These are phyloP conservation scores for Schizosaccharomyces versatilis DNA, from an alignment of 1,139 yeast species.

Conservation along the genomic window DNA sequence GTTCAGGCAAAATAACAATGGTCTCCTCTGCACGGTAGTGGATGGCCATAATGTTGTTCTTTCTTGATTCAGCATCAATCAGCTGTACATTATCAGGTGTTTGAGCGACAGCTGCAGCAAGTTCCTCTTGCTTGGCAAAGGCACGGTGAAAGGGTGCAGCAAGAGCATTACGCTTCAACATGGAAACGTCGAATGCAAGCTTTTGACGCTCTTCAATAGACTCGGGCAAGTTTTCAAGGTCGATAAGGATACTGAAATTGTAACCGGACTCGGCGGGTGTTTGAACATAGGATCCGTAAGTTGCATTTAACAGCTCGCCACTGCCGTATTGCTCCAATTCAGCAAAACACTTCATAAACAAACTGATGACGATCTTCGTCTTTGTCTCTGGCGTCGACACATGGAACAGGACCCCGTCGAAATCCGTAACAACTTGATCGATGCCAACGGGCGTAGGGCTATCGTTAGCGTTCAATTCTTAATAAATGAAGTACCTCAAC, in stretches of 20 bases:
- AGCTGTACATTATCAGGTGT: slow-evolving; percentile 14
- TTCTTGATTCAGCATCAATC: slow-evolving; percentile 24
- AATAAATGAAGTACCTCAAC: not conserved
- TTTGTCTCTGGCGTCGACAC: slow-evolving; percentile 61
- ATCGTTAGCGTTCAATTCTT: not conserved
- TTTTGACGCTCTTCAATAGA: slow-evolving; percentile 16
- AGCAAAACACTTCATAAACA: slow-evolving; percentile 54
- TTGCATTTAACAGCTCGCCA: slow-evolving; percentile 22
- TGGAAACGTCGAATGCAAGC: slow-evolving; percentile 34
- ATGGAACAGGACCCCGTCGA: slow-evolving; percentile 87
- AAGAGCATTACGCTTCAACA: slow-evolving; percentile 64
- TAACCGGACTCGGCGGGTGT: slow-evolving; percentile 45
- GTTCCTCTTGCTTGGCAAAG: slow-evolving; percentile 50
- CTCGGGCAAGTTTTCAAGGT: slow-evolving; percentile 23
- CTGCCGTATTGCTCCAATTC: slow-evolving; percentile 50
- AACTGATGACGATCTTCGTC: slow-evolving; percentile 41
- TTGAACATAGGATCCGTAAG: slow-evolving; percentile 24
- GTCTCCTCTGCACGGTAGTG: slow-evolving; percentile 86
- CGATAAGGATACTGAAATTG: slow-evolving; percentile 55
- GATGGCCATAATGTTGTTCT: slow-evolving; percentile 45
- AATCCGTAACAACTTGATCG: slow-evolving; percentile 80
- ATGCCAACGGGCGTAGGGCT: slow-evolving; percentile 22
- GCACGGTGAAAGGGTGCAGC: slow-evolving; percentile 88
- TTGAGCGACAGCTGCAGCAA: slow-evolving; percentile 30
- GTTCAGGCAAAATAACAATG: slow-evolving; percentile 74